These are phyloP conservation scores for Pseudevernia furfuracea DNA, from an alignment of 495 filamentous ascomycete species.

Conservation along the genomic window DNA sequence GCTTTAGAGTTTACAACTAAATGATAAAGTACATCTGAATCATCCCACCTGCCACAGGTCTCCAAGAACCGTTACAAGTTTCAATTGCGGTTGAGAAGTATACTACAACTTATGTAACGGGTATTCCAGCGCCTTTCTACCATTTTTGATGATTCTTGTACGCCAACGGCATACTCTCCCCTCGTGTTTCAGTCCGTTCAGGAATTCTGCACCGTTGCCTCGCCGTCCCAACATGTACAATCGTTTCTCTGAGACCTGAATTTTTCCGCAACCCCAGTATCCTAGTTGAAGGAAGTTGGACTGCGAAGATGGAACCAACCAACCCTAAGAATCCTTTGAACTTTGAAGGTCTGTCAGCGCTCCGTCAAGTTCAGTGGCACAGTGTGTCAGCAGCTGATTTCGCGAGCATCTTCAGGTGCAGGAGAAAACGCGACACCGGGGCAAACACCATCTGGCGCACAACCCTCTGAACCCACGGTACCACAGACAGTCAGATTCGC, in stretches of 20 bases:
- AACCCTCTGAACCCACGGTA: slow-evolving; percentile 23
- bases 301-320: slow-evolving; percentile 4
- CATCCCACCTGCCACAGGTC: not conserved
- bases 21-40: not conserved
- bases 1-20: not conserved
- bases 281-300: not conserved
- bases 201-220: not conserved
- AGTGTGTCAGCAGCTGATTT: slow-evolving; percentile 11
- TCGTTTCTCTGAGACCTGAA: slow-evolving; percentile 3
- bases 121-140: not conserved
- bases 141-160: not conserved
- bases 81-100: not conserved
- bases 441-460: slow-evolving; percentile 5
- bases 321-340: not conserved
- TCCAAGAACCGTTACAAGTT: not conserved
- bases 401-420: slow-evolving; percentile 19
- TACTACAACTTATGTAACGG: not conserved
- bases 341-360: slow-evolving; percentile 8
- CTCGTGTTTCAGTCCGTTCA: not conserved
- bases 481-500: slow-evolving; percentile 68
- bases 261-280: not conserved
- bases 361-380: not conserved
- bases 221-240: slow-evolving; percentile 8
- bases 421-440: slow-evolving; percentile 24
- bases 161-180: not conserved